Conservation (phyloP, 345 rosid species). For the Pugionium dolabratum region DNA sequence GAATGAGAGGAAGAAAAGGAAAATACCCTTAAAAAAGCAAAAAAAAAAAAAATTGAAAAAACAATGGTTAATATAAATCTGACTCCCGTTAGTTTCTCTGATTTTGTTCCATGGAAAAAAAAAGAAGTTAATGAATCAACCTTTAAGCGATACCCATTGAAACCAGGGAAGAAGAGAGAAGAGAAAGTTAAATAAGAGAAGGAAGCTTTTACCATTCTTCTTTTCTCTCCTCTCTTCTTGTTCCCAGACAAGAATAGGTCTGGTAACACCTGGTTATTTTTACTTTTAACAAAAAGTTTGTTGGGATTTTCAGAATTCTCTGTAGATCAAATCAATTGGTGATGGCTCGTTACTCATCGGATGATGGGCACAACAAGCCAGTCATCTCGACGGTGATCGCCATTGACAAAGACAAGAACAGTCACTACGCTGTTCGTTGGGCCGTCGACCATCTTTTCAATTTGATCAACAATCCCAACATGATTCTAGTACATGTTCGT, state of each 20-base stretch:
- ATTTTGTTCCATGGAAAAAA: constrained; percentile 5
- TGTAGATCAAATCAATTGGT: constrained; percentile 5
- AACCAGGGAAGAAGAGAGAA: constrained; percentile 33
- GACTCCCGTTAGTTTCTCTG: constrained; percentile 30
- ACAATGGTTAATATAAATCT: background rate
- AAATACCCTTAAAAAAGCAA: too few species aligned
- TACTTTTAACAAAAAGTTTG: background rate
- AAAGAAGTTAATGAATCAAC: constrained; percentile 2
- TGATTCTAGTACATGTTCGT: constrained; percentile 65
- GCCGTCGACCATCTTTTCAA: constrained; percentile 65
- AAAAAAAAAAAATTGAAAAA: too few species aligned
- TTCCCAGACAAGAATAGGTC: constrained; percentile 26
- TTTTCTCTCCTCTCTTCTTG: constrained; percentile 37
- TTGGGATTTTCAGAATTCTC: constrained; percentile 11
- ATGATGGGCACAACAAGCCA: constrained; percentile 38
- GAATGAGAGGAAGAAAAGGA: too few species aligned
- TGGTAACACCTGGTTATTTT: constrained; percentile 24
- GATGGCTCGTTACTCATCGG: constrained; percentile 44
- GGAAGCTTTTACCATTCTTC: constrained; percentile 10
- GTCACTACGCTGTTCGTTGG: constrained; percentile 86
- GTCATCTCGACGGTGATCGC: constrained; percentile 63
- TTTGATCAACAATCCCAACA: constrained; percentile 37
- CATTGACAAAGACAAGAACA: constrained; percentile 80
- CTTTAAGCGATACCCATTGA: constrained; percentile 6
- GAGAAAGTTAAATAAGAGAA: background rate